Base-by-base conservation (phyloP, 75 land plant genomes). In the Adiantum capillusveneris region DNA sequence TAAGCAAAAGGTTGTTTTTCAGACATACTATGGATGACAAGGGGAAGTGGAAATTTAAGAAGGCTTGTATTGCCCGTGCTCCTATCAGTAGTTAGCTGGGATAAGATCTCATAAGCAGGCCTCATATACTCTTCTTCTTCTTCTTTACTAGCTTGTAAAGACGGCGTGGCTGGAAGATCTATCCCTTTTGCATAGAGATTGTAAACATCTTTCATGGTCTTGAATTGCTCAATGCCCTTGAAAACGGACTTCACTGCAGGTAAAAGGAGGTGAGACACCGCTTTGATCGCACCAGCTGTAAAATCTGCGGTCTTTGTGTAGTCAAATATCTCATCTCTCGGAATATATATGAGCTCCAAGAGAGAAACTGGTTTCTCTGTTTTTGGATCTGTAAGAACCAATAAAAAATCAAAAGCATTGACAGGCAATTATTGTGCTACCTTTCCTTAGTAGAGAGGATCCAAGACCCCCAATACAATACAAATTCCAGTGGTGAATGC, bases 241-340 rank as follows among this genome's bases (percentile, higher is more conserved):
- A 65, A 67, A 11, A 73, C 11, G 11, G 65, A 26, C n/a, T 67
- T 34, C 21, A 80, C 37, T 25, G 54, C 67, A 6, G 80, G 84
- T 21, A 54, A 43, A 25, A 83, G 19, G 24, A 66, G 36, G 24
- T 83, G 80, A 9, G 44, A 65, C 3, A 76, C n/a, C 0, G 80
- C 56, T 25, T 77, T 77, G 31, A 65, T 31, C 1, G 62, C 55
- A 7, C 56, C 59, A 2, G 69, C 79, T 11, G 75, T 16, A 55
- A 79, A 79, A 41, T 86, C 88, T 20, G 81, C 60, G 71, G 76
- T 61, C 75, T 87, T 90, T 25, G 81, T 18, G 43, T 75, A 87
- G 39, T 81, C 76, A 58, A 88, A 92, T 13, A 73, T 48, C 65
- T 92, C 97, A 53, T 92, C 97, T 21, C 86, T 74, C 6, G 97